Evolutionary conservation across 2,329 filamentous ascomycete genomes (phyloP).

Genomic region (Fusarium pseudonygamai): DNA sequence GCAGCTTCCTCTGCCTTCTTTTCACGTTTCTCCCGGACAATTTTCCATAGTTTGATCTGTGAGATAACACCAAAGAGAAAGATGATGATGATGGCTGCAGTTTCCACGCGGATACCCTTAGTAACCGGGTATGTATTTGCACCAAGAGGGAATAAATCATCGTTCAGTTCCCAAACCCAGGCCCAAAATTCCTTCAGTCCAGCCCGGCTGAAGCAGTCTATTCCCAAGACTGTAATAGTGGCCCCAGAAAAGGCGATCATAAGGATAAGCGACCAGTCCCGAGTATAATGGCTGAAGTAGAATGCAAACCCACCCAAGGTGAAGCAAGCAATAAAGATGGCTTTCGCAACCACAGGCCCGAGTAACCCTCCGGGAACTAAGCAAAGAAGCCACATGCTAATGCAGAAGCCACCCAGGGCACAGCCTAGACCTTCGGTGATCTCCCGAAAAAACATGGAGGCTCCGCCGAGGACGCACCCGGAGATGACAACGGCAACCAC

Average conservation of each 20-base stretch:
- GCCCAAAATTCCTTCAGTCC: slow-evolving; percentile 97
- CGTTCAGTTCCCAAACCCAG: slow-evolving; percentile 87
- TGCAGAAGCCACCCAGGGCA: slow-evolving; percentile 83
- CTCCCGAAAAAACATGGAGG: slow-evolving; percentile 82
- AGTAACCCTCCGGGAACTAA: slow-evolving; percentile 81
- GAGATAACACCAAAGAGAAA: slow-evolving; percentile 80
- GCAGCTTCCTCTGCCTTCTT: slow-evolving; percentile 60
- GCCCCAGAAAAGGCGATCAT: slow-evolving; percentile 84
- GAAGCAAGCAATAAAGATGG: slow-evolving; percentile 80
- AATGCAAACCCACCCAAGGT: slow-evolving; percentile 74
- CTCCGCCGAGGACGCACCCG: slow-evolving; percentile 76
- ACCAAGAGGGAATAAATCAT: slow-evolving; percentile 79
- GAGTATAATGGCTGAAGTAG: slow-evolving; percentile 81
- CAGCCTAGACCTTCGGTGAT: slow-evolving; percentile 85
- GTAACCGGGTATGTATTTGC: slow-evolving; percentile 86
- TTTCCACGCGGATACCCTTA: slow-evolving; percentile 85
- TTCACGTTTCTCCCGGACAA: slow-evolving; percentile 72
- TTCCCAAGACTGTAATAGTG: slow-evolving; percentile 80
- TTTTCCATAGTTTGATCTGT: slow-evolving; percentile 86
- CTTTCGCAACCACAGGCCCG: slow-evolving; percentile 67
- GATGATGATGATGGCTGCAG: slow-evolving; percentile 79
- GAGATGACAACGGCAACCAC: slow-evolving; percentile 80
- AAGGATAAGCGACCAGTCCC: slow-evolving; percentile 79
- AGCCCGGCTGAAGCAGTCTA: slow-evolving; percentile 90
- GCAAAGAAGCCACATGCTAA: slow-evolving; percentile 91